Percentiles rank a stretch among this genome's conserved stretches.
Conservation (phyloP, 306 rosid species). For the Gynostemma pentaphyllum region DNA sequence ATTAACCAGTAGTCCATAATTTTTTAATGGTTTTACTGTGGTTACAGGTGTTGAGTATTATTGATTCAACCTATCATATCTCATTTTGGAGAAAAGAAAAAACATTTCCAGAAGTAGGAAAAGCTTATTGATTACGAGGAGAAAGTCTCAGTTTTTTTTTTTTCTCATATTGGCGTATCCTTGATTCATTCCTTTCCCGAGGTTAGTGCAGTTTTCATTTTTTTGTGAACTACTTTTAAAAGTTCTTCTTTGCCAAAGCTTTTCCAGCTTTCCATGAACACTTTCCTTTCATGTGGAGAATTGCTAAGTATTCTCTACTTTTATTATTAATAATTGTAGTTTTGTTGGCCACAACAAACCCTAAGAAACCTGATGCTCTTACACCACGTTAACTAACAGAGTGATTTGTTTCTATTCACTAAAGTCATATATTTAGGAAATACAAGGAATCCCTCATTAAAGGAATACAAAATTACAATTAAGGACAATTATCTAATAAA, state of each 20-base stretch:
- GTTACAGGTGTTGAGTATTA: slow-evolving; percentile 64
- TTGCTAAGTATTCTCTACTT: slow-evolving; percentile 35
- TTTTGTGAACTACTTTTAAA: background rate
- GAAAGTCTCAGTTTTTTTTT: slow-evolving; percentile 48
- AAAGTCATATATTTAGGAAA: no score
- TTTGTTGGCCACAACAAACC: no score
- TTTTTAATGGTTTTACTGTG: slow-evolving; percentile 6
- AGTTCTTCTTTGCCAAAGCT: slow-evolving; percentile 41
- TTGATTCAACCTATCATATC: slow-evolving; percentile 68
- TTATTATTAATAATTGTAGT: no score
- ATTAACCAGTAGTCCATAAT: no score
- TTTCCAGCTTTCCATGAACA: slow-evolving; percentile 87
- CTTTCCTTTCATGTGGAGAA: slow-evolving; percentile 59
- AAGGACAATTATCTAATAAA: no score
- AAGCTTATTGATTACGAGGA: slow-evolving; percentile 51
- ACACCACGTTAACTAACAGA: no score
- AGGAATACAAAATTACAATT: no score
- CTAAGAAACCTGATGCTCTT: no score
- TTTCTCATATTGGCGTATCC: slow-evolving; percentile 70
- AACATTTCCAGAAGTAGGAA: slow-evolving; percentile 41
- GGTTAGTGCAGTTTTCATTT: slow-evolving; percentile 29
- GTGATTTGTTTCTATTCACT: no score
- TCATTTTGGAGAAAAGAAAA: slow-evolving; percentile 31
- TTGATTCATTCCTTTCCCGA: slow-evolving; percentile 61
- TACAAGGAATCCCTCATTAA: no score